Evolutionary conservation across 2,329 filamentous ascomycete species (phyloP), one percentile per base, ranked within the genome.

Genomic region (Westerdykella sp.): DNA sequence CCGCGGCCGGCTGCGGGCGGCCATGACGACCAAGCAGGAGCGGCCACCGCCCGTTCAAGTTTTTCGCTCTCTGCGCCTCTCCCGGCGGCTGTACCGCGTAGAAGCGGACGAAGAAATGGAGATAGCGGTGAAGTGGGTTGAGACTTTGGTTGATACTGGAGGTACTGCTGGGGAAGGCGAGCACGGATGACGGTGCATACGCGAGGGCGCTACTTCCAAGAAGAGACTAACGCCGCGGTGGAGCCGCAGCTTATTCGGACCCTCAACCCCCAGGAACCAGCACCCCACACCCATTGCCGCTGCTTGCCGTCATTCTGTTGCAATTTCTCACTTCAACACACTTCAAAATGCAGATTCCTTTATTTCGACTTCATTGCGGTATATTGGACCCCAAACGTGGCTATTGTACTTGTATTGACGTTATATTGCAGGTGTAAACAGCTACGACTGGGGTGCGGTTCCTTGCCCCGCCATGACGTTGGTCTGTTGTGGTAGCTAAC

Each of bases 391-490:
- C 14, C 16, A 14, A 14, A 5, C 14, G 15, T 16, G 31, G 67
- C 56, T 10, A 34, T 7, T 14, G 5, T 5, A 13, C 23, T n/a
- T 28, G 6, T 43, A 45, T 56, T 61, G 54, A 61, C 53, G 49
- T 59, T 43, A 54, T 44, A n/a, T 42, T 46, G n/a, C 49, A 84
- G 93, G 91, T 62, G 88, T 95, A 63, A 97, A 97, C 70, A 96
- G 90, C 69, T 98, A 98, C 67, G 93, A 96, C 73, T 98, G 93
- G 93, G 93, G 80, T 82, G 69, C 54, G 73, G 25, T 51, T 37
- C 42, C 38, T 47, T 44, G 48, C 53, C 59, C 56, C 52, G 46
- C 55, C 50, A 49, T 46, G 25, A 34, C 35, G 32, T 35, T 18
- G 32, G 47, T 46, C 44, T 54, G 44, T 43, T 42, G 46, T 34